phyloP scores from a whole-genome alignment of 2,329 filamentous ascomycete genomes.

The Calonectria pseudoreteaudii region DNA sequence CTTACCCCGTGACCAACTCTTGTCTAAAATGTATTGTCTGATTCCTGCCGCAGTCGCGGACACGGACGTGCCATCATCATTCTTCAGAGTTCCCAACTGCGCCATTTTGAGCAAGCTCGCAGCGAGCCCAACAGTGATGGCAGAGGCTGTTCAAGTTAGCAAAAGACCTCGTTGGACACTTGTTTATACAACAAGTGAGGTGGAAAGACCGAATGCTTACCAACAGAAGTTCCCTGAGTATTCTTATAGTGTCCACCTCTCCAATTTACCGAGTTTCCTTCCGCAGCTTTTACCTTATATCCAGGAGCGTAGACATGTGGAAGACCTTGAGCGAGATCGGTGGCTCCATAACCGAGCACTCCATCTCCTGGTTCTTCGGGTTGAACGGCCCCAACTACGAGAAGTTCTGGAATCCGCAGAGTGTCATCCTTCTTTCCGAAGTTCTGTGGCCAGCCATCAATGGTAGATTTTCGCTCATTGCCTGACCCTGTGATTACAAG shows the following conservation, averaged over 20 bases:
- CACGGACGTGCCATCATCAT: neutral
- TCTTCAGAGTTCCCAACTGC: neutral
- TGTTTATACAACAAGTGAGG: neutral
- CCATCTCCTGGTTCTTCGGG: neutral
- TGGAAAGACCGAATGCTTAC: neutral
- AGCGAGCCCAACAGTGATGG: slow-evolving; percentile 1
- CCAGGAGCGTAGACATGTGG: slow-evolving; percentile 9
- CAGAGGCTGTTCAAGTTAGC: neutral
- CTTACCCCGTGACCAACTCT: slow-evolving; percentile 2
- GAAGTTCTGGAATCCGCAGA: neutral
- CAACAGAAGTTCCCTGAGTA: neutral
- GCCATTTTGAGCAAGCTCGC: neutral
- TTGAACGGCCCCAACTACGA: neutral
- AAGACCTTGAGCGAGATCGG: neutral
- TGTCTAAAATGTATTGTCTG: neutral
- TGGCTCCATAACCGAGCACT: neutral
- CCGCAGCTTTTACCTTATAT: neutral
- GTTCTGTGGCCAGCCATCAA: slow-evolving; percentile 1
- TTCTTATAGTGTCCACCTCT: neutral
- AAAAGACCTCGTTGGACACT: neutral
- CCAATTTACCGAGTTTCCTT: neutral
- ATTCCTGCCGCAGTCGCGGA: neutral
- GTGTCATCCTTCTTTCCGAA: neutral
- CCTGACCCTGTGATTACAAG: neutral
- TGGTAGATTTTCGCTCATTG: neutral